Base-by-base conservation (phyloP, 2,329 filamentous ascomycete genomes). In the Arthrocladium fulminans region DNA sequence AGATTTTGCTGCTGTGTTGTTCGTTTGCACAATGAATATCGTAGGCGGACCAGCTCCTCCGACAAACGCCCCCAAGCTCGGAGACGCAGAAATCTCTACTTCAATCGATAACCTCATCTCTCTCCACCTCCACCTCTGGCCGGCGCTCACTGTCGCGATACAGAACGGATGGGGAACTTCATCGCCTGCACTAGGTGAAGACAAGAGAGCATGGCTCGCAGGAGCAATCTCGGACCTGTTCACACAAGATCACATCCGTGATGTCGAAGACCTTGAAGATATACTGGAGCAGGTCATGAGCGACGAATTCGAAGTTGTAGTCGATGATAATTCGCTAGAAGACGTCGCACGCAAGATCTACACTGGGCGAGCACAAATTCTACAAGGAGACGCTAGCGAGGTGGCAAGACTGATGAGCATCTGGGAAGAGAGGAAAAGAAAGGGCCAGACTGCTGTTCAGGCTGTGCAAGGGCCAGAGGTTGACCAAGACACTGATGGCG, bases 161-260 rank as follows among this genome's bases (percentile, higher is more conserved):
- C 79, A 86, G 64, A 58, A 58, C 47, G 49, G 80, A 68, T 95
- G 89, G 84, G 92, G 90, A 60, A 92, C 90, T 2, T 80, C 86
- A 34, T 80, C 86, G 34, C 41, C 53, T 8, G 45, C 51, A 29
- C 81, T 88, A 61, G 84, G 81, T 19, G 67, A 75, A 52, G 88
- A 94, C 67, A 97, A 97, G 73, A 85, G 90, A 61, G 90, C 95
- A 74, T 97, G 89, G 90, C 86, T 98, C 61, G 90, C 86, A 45
- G 89, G 88, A 54, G 86, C 85, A 37, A 75, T 97, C 46, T 84
- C 83, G 51, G 87, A 95, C 22, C 79, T 95, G 54, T 84, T 96
- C 58, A 52, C 54, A 1, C 54, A 56, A 9, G 72, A 61, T 15
- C 73, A 79, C 1, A 72, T 80, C 48, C 81, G 86, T 9, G 85